phyloP scores from a whole-genome alignment of 2,329 filamentous ascomycete genomes.

The Trichoderma atrobrunneum region DNA sequence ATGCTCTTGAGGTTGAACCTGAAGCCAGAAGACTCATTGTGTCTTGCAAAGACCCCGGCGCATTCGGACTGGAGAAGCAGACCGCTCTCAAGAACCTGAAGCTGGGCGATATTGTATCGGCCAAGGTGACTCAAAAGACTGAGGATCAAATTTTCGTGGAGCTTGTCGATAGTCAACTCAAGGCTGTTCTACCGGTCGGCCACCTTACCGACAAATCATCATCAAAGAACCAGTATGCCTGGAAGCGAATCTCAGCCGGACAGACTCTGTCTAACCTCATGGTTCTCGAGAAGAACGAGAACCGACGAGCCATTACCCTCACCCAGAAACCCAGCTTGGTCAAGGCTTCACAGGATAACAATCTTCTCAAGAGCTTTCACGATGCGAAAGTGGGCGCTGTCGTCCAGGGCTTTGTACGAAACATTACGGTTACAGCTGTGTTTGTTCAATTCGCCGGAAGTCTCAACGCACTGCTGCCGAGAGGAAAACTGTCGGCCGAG shows the following conservation, averaged over 20 bases:
- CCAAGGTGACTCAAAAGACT: slow-evolving; percentile 77
- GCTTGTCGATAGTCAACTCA: slow-evolving; percentile 68
- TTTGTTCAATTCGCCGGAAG: slow-evolving; percentile 86
- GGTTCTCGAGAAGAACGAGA: slow-evolving; percentile 80
- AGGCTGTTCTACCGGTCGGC: slow-evolving; percentile 70
- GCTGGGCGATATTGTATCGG: slow-evolving; percentile 72
- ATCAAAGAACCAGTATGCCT: slow-evolving; percentile 71
- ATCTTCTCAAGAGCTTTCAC: slow-evolving; percentile 68
- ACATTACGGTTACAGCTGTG: slow-evolving; percentile 74
- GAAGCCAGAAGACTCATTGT: slow-evolving; percentile 72
- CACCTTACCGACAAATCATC: slow-evolving; percentile 83
- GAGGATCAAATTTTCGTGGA: slow-evolving; percentile 75
- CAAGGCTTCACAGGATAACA: slow-evolving; percentile 68
- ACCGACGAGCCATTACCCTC: slow-evolving; percentile 70
- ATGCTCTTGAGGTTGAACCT: slow-evolving; percentile 76
- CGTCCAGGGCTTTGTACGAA: slow-evolving; percentile 78
- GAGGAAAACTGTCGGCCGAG: slow-evolving; percentile 71
- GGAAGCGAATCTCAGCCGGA: slow-evolving; percentile 80
- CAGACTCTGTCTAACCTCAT: slow-evolving; percentile 80
- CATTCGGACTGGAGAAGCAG: slow-evolving; percentile 72
- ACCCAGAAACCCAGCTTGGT: slow-evolving; percentile 82
- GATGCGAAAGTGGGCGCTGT: slow-evolving; percentile 67
- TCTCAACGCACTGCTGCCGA: slow-evolving; percentile 75
- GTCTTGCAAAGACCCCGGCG: slow-evolving; percentile 86
- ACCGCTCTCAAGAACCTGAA: slow-evolving; percentile 71